These are phyloP conservation scores for Escovopsis weberi DNA, from an alignment of 2,329 filamentous ascomycete genomes.

Conservation along the genomic window DNA sequence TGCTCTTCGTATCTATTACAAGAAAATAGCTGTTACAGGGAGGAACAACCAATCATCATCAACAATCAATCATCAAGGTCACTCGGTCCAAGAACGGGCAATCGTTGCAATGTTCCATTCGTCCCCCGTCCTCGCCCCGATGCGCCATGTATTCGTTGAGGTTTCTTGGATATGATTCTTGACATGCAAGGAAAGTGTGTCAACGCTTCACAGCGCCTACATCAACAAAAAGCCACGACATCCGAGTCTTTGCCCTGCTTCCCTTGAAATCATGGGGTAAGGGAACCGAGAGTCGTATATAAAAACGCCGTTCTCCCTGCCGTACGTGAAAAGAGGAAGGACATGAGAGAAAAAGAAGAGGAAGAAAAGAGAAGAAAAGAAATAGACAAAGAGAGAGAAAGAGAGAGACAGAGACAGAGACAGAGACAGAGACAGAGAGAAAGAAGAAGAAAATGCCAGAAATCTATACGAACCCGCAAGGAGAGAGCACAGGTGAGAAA, in stretches of 20 bases:
- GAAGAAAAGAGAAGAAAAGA: no score
- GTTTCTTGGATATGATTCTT: neutral
- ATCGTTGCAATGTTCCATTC: no score
- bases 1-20: no score
- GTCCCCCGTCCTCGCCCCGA: no score
- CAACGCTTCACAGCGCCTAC: constrained; percentile 1
- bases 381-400: neutral
- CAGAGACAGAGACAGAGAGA: neutral
- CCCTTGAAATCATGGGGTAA: constrained; percentile 9
- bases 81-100: no score
- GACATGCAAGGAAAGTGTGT: constrained; percentile 2
- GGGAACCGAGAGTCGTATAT: constrained; percentile 17
- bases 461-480: constrained; percentile 24
- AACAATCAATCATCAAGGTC: no score
- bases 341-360: no score
- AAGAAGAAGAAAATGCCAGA: constrained; percentile 3
- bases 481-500: constrained; percentile 8
- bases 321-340: constrained; percentile 9
- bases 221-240: constrained; percentile 3
- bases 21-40: no score
- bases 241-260: constrained; percentile 3
- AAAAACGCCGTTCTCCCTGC: constrained; percentile 20
- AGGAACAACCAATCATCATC: no score
- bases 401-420: neutral
- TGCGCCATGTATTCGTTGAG: no score